Conservation (phyloP, 805 yeast genomes). For the Vanderwaltozyma yarrowii region DNA sequence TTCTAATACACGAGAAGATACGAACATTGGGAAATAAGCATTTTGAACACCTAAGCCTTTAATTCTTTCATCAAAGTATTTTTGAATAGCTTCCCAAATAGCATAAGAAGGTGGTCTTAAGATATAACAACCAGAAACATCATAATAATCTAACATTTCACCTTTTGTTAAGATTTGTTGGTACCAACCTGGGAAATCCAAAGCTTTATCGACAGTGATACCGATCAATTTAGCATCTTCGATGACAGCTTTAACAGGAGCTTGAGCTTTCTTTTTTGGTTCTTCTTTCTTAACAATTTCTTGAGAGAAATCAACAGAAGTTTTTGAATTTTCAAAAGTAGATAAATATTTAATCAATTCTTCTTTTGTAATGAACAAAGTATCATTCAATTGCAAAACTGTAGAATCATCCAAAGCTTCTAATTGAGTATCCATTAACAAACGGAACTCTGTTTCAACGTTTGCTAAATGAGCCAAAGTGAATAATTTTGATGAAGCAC, state of each 20-base stretch:
- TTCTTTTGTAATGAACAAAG: conserved; percentile 14
- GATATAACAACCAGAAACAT: conserved; percentile 97
- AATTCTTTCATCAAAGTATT: conserved; percentile 71
- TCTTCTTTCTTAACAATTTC: conserved; percentile 32
- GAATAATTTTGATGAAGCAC: conserved; percentile 24
- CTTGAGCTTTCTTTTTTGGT: conserved; percentile 12
- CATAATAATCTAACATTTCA: conserved; percentile 97
- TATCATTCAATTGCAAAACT: conserved; percentile 21
- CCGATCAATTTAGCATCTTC: conserved; percentile 90
- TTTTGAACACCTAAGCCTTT: conserved; percentile 86
- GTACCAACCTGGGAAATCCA: conserved; percentile 96
- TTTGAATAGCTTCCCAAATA: conserved; percentile 91
- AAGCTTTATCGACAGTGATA: conserved; percentile 85
- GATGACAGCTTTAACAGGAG: conserved; percentile 38
- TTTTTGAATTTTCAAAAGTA: conserved; percentile 31
- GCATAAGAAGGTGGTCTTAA: conserved; percentile 91
- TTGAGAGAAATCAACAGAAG: conserved; percentile 42
- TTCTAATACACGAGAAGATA: conserved; percentile 83
- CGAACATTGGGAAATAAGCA: conserved; percentile 98
- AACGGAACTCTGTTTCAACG: conserved; percentile 21
- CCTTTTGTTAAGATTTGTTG: conserved; percentile 93
- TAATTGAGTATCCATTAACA: conserved; percentile 23
- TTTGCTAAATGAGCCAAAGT: conserved; percentile 32
- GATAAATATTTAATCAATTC: conserved; percentile 27
- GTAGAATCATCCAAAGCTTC: conserved; percentile 32